phyloP scores from a whole-genome alignment of 306 rosid genomes.

The Sphenostylis stenocarpa region DNA sequence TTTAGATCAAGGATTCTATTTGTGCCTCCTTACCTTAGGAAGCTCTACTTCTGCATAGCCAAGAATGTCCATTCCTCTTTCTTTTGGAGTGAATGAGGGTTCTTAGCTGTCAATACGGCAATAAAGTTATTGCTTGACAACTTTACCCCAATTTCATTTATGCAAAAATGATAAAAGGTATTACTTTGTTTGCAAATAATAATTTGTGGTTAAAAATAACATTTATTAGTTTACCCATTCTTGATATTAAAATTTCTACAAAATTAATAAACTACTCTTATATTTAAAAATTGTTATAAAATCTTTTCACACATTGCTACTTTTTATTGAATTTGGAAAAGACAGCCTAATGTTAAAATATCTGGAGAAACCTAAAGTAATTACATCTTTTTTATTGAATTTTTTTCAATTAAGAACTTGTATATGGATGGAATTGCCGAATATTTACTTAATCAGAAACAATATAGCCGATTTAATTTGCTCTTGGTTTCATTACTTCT shows the following conservation, averaged over 20 bases:
- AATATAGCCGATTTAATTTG: background rate
- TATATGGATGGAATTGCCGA: background rate
- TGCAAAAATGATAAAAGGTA: background rate
- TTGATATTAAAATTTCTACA: background rate
- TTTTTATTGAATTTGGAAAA: background rate
- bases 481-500: constrained; percentile 8
- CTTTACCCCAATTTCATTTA: background rate
- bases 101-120: background rate
- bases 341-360: background rate
- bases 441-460: background rate
- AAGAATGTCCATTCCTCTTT: background rate
- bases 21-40: background rate
- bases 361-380: background rate
- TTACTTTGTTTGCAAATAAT: background rate
- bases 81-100: background rate
- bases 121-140: background rate
- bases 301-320: background rate
- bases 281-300: background rate
- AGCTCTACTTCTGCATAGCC: background rate
- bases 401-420: constrained; percentile 6
- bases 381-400: background rate
- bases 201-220: constrained; percentile 17
- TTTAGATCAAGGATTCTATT: background rate
- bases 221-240: background rate
- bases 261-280: background rate